Percentiles rank a stretch among this genome's conserved stretches.
Conservation (phyloP, 2,329 filamentous ascomycete species). For the Grosmannia serpens region DNA sequence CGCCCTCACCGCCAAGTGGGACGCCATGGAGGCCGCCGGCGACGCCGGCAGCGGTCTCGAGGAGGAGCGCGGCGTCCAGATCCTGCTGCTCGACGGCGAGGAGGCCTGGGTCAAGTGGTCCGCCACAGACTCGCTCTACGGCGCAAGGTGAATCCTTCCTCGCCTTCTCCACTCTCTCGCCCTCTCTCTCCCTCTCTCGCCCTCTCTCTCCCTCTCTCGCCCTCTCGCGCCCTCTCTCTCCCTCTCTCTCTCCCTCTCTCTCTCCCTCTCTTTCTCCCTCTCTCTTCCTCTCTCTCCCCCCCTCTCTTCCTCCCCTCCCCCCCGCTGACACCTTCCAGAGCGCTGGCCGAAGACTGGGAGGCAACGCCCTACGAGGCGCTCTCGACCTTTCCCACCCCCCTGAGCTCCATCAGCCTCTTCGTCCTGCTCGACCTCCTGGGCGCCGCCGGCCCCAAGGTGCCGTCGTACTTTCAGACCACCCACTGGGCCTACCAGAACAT, state of each 20-base stretch:
- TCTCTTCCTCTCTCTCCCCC: background rate
- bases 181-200: background rate
- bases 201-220: background rate
- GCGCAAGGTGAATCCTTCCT: conserved; percentile 49
- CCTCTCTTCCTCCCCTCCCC: background rate
- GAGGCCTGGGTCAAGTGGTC: conserved; percentile 82
- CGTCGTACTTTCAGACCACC: conserved; percentile 66
- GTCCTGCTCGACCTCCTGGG: conserved; percentile 49
- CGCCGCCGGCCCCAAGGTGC: conserved; percentile 46
- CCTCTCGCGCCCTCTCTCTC: background rate
- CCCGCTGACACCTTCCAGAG: conserved; percentile 22
- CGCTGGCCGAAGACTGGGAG: conserved; percentile 78
- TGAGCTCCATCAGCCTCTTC: conserved; percentile 67
- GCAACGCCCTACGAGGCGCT: conserved; percentile 52
- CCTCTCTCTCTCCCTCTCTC: background rate
- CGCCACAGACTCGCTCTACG: conserved; percentile 74
- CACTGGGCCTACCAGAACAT: conserved; percentile 71
- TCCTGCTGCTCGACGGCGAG: conserved; percentile 84
- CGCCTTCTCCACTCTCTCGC: background rate
- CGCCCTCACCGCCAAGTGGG: conserved; percentile 74
- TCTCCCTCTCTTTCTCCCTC: too few relatives aligned
- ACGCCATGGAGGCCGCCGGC: conserved; percentile 52
- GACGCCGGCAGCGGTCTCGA: conserved; percentile 46
- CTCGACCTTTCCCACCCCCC: conserved; percentile 62
- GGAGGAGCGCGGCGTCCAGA: conserved; percentile 73